Base-by-base conservation (phyloP, 2,329 filamentous ascomycete species). In the Xylogone sp. region DNA sequence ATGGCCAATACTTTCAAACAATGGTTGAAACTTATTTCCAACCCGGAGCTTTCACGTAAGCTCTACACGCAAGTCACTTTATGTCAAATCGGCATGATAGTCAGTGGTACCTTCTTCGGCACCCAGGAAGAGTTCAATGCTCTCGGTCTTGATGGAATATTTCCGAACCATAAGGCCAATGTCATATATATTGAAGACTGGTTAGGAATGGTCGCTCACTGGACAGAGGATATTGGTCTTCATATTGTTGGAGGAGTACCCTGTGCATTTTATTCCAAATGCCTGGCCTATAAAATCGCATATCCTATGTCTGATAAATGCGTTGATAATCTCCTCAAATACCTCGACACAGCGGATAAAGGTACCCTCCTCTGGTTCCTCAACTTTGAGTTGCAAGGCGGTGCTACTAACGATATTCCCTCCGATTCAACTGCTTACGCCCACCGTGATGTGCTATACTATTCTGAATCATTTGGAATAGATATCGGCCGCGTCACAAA, bases 371-470 rank as follows among this genome's bases (percentile, higher is more conserved):
- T 81, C 2, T 85, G 83, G 81, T 79, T 80, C 60, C 68, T 84
- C 51, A 82, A 85, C 43, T 86, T 85, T 59, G 80, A 86, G 61
- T 74, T 80, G 1, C 73, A 76, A 16, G 83, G 81, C 43, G 84
- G 84, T 9, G 82, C 81, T 12, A 74, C 82, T 47, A 75, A 73
- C 57, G 81, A 86, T 52, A 68, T 79, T 1, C 67, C 81, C 0
- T 63, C 65, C 54, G 72, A 83, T 57, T 76, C 76, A 9, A 85
- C 83, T 0, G 77, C 82, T 7, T 87, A 84, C 60, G 75, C 78
- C 1, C 83, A 87, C 59, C 77, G 84, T 45, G 79, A 87, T 69
- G 81, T 81, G 56, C 59, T 85, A 42, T 77, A 86, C 67, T 84
- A 83, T 69, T 77, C 83, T 61, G 81, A 87, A 61, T 79, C 77